Percentiles rank a stretch among this genome's conserved stretches.
Evolutionary conservation across 2,329 filamentous ascomycete genomes (phyloP).

Genomic region (Samsoniella hepiali): DNA sequence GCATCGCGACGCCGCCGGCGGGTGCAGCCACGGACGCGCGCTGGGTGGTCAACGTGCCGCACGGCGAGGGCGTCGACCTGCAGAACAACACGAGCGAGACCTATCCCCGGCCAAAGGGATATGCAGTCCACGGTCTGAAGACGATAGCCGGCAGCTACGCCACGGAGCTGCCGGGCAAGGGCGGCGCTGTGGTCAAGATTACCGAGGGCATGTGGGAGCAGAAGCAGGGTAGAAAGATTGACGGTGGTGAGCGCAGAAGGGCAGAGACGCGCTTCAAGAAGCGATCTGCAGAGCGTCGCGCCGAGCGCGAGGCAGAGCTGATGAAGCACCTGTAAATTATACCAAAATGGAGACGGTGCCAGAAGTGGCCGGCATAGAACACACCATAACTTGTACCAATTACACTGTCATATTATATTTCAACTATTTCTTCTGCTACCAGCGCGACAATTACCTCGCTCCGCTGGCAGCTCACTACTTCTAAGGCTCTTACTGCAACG

Average conservation of each 20-base stretch:
- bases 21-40: slow-evolving; percentile 43
- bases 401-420: slow-evolving; percentile 8
- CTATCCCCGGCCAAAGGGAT: slow-evolving; percentile 38
- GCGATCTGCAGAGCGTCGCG: slow-evolving; percentile 73
- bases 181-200: slow-evolving; percentile 63
- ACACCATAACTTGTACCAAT: slow-evolving; percentile 14
- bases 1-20: slow-evolving; percentile 41
- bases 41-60: slow-evolving; percentile 54
- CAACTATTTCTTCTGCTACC: neutral
- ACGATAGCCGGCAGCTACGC: slow-evolving; percentile 75
- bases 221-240: slow-evolving; percentile 82
- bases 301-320: slow-evolving; percentile 49
- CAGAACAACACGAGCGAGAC: slow-evolving; percentile 1
- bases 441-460: neutral
- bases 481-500: too few species aligned
- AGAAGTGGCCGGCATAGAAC: neutral
- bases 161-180: slow-evolving; percentile 62
- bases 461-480: neutral
- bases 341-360: neutral
- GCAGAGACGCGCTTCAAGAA: slow-evolving; percentile 86
- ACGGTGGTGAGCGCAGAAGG: slow-evolving; percentile 89
- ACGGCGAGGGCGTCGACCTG: slow-evolving; percentile 35
- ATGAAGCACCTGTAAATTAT: slow-evolving; percentile 31
- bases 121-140: slow-evolving; percentile 65
- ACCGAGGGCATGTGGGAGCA: slow-evolving; percentile 94